Percentiles rank a stretch among this genome's conserved stretches.
phyloP scores from a whole-genome alignment of 768 basidiomycete genomes.

The Brasilioporus rufonigricans region DNA sequence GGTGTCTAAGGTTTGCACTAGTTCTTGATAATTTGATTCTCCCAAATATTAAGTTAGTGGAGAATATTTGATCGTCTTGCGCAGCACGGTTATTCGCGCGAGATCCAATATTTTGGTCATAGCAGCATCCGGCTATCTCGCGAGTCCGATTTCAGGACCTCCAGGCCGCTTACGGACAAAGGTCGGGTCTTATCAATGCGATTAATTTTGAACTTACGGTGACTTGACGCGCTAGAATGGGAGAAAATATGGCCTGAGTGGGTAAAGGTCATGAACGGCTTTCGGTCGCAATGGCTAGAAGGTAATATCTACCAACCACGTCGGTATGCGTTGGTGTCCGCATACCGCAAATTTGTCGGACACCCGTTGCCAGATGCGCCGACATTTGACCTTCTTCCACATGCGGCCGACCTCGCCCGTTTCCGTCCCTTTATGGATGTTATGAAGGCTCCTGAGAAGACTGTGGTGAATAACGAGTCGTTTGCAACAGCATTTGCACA shows the following conservation, averaged over 20 bases:
- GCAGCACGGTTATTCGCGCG: constrained; percentile 1
- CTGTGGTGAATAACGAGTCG: not conserved
- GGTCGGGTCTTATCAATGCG: not conserved
- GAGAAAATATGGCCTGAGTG: not conserved
- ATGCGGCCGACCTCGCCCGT: not conserved
- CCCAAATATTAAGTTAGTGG: not conserved
- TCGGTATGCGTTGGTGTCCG: not conserved
- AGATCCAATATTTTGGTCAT: not conserved
- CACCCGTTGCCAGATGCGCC: not conserved
- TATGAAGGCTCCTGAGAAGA: not conserved
- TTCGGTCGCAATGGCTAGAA: not conserved
- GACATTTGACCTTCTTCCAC: not conserved
- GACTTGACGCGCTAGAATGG: constrained; percentile 4
- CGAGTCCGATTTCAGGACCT: not conserved
- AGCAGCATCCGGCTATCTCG: not conserved
- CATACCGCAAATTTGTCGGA: not conserved
- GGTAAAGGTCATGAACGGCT: not conserved
- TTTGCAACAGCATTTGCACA: constrained; percentile 9
- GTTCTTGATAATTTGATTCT: not conserved
- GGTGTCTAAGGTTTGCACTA: not conserved
- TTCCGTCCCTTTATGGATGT: not conserved
- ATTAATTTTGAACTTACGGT: not conserved
- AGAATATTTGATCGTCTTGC: constrained; percentile 13
- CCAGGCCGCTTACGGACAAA: constrained; percentile 8
- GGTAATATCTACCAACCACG: not conserved